Base-by-base conservation (phyloP, 257 asterid species). In the Salvia splendens region DNA sequence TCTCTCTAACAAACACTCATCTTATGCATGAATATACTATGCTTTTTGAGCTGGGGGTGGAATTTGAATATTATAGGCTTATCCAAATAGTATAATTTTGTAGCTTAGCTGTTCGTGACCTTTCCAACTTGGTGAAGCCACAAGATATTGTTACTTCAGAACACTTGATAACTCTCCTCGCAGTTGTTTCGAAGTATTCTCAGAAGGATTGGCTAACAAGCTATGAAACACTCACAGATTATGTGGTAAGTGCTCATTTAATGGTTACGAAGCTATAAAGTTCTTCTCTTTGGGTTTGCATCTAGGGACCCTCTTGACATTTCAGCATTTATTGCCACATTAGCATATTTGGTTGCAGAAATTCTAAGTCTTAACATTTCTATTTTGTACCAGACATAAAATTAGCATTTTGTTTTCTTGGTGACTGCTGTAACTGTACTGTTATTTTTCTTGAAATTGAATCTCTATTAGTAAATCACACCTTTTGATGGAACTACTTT, bases 61-160 rank as follows among this genome's bases (percentile, higher is more conserved):
- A 40, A 49, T 49, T 4, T 58, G 48, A 42, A 32, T 36, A 20
- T 51, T 6, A 61, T 64, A 30, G 40, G 69, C 77, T 78, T 73
- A 63, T 72, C 59, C 60, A 24, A 55, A 9, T 67, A 15, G 70
- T 50, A 51, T 43, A 32, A 52, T 56, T 12, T 64, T 78, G 61
- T 95, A 93, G 97, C 81, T 86, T 90, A 76, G 94, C 96, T 65
- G 97, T 86, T 64, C 95, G 95, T 64, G 97, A 93, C 82, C 89
- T 93, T 68, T 90, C 99, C 74, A 84, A 77, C 82, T 67, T 90
- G 89, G 97, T 89, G 75, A 87, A 87, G 77, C 90, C 89, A 53
- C 68, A 78, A 64, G 95, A 88, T 63, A 74, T 91, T 16, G 69
- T 91, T 68, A 68, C 84, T 64, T 76, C 96, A 16, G 96, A 92